Conservation (phyloP, 2,329 filamentous ascomycete genomes). For the Xylariaceae sp. region DNA sequence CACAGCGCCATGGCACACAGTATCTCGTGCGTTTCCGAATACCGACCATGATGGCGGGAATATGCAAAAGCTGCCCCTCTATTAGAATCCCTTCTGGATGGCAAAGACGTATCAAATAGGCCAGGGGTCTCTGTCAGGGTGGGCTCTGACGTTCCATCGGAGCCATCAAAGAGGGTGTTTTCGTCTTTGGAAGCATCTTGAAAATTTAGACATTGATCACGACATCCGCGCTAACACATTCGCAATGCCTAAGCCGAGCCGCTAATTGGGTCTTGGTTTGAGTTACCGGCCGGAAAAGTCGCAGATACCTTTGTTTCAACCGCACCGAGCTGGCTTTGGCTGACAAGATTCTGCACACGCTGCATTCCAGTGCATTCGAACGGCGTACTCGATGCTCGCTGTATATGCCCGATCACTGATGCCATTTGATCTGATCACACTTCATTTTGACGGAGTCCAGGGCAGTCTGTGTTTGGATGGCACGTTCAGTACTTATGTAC, state of each 20-base stretch:
- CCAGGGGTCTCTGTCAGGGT: background rate
- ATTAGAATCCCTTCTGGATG: too few species aligned
- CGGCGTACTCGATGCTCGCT: background rate
- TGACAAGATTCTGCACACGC: conserved; percentile 3
- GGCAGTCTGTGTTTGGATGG: too few species aligned
- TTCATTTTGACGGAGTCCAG: too few species aligned
- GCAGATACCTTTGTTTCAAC: conserved; percentile 2
- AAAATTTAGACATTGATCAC: conserved; percentile 32
- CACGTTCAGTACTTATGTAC: too few species aligned
- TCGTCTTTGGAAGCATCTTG: conserved; percentile 10
- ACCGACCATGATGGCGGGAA: too few species aligned
- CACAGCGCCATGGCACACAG: too few species aligned
- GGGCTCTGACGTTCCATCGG: background rate
- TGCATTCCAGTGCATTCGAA: conserved; percentile 16
- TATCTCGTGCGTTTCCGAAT: too few species aligned
- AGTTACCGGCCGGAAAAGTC: conserved; percentile 5
- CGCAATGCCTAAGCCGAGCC: conserved; percentile 14
- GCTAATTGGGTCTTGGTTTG: conserved; percentile 22
- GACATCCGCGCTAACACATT: conserved; percentile 32
- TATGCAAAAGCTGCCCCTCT: too few species aligned
- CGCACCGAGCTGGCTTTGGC: background rate
- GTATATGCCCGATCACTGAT: background rate
- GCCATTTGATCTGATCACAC: background rate
- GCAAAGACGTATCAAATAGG: background rate
- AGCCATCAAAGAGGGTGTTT: background rate